A percentile compares a stretch with the other conserved stretches of the same genome.
These are phyloP conservation scores for Trametes sanguinea DNA, from an alignment of 768 basidiomycete species.

Conservation along the genomic window DNA sequence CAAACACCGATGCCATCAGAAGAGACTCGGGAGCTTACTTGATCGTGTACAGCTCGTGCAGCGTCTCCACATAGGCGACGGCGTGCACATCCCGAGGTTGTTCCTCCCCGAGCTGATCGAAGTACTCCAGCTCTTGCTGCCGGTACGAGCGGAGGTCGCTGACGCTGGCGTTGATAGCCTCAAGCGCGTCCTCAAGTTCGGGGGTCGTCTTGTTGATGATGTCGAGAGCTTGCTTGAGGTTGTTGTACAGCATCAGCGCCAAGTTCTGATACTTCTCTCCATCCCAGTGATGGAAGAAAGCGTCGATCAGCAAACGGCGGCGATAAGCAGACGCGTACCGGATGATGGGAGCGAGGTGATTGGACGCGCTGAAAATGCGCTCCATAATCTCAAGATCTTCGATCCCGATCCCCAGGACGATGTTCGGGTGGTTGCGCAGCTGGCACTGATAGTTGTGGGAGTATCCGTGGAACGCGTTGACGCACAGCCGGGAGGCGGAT, in stretches of 20 bases:
- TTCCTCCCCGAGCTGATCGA: slow-evolving; percentile 32
- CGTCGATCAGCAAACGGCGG: slow-evolving; percentile 34
- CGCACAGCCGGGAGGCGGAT: slow-evolving; percentile 4
- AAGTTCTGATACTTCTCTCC: slow-evolving; percentile 37
- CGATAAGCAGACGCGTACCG: slow-evolving; percentile 34
- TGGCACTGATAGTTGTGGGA: slow-evolving; percentile 39
- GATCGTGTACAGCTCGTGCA: slow-evolving; percentile 25
- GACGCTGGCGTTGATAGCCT: slow-evolving; percentile 16
- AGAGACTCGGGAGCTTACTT: slow-evolving; percentile 15
- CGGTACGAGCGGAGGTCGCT: slow-evolving; percentile 28
- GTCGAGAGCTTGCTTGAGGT: slow-evolving; percentile 35
- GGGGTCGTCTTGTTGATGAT: slow-evolving; percentile 25
- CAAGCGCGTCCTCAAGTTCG: slow-evolving; percentile 19
- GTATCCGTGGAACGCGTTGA: slow-evolving; percentile 40
- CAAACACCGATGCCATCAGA: not conserved
- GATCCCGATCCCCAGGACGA: slow-evolving; percentile 34
- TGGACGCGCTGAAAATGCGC: slow-evolving; percentile 24
- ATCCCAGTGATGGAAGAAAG: slow-evolving; percentile 38
- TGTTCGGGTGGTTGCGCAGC: slow-evolving; percentile 33
- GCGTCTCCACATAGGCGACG: slow-evolving; percentile 36
- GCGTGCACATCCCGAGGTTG: slow-evolving; percentile 31
- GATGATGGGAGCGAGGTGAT: slow-evolving; percentile 28
- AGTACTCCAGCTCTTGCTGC: slow-evolving; percentile 29
- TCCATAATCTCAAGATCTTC: slow-evolving; percentile 34
- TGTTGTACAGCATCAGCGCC: slow-evolving; percentile 30